Evolutionary conservation across 371 early-diverging fungal genomes (phyloP).

Genomic region (Nematocida sp.): DNA sequence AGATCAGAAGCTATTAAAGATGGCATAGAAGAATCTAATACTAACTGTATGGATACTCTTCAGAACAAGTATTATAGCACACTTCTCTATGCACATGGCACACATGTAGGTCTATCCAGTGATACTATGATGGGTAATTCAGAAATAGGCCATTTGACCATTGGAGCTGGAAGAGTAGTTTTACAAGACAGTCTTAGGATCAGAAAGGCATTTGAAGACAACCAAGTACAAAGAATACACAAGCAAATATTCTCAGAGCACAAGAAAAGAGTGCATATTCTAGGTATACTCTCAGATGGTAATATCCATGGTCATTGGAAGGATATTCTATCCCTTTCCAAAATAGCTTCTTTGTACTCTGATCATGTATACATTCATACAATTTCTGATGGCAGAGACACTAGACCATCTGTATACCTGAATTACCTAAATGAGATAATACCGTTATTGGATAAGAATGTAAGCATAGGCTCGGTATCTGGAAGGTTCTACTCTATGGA

Average conservation of each 20-base stretch:
- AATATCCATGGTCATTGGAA: slow-evolving; percentile 95
- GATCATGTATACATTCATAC: slow-evolving; percentile 83
- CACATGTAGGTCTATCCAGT: slow-evolving; percentile 81
- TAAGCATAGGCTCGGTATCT: slow-evolving; percentile 77
- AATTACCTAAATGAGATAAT: slow-evolving; percentile 24
- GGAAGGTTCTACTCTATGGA: slow-evolving; percentile 99
- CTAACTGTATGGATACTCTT: slow-evolving; percentile 43
- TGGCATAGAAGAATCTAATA: slow-evolving; percentile 26
- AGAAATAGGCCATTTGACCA: slow-evolving; percentile 97
- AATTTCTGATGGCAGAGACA: slow-evolving; percentile 96
- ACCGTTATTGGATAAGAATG: slow-evolving; percentile 66
- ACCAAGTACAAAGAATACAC: slow-evolving; percentile 66
- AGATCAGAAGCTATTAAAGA: slow-evolving; percentile 25
- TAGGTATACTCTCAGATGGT: slow-evolving; percentile 88
- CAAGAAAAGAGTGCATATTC: slow-evolving; percentile 71
- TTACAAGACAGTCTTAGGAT: slow-evolving; percentile 72
- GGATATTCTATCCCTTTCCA: slow-evolving; percentile 76
- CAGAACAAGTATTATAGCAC: slow-evolving; percentile 57
- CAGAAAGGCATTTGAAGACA: slow-evolving; percentile 68
- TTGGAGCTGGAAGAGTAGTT: slow-evolving; percentile 95
- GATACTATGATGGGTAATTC: slow-evolving; percentile 97
- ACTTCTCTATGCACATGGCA: slow-evolving; percentile 81
- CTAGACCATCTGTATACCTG: slow-evolving; percentile 73
- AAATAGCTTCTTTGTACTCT: slow-evolving; percentile 75
- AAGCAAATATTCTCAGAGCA: slow-evolving; percentile 64